These are phyloP conservation scores for Clonostachys solani DNA, from an alignment of 2,329 filamentous ascomycete species.

Conservation along the genomic window DNA sequence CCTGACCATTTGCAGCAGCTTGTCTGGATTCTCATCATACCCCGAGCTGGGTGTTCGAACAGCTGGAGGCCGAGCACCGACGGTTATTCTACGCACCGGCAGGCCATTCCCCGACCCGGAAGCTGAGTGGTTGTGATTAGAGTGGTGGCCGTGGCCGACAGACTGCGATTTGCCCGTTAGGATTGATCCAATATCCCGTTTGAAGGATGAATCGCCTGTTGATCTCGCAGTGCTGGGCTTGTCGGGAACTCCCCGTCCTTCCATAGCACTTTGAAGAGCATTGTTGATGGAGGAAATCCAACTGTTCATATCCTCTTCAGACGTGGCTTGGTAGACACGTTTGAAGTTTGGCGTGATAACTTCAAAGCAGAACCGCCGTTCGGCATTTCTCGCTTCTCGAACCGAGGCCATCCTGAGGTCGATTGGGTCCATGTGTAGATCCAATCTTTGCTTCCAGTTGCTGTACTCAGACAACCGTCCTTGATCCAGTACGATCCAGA, in stretches of 20 bases:
- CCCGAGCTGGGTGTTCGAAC: slow-evolving; percentile 64
- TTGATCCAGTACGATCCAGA: slow-evolving; percentile 97
- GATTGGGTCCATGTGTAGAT: slow-evolving; percentile 96
- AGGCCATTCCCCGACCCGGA: slow-evolving; percentile 42
- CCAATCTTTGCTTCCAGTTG: slow-evolving; percentile 97
- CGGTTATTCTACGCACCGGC: slow-evolving; percentile 82
- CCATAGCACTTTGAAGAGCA: slow-evolving; percentile 90
- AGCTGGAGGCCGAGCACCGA: slow-evolving; percentile 78
- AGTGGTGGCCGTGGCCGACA: slow-evolving; percentile 39
- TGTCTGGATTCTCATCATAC: slow-evolving; percentile 80
- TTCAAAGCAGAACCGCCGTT: slow-evolving; percentile 95
- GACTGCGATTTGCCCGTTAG: slow-evolving; percentile 88
- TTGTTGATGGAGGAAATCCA: slow-evolving; percentile 98
- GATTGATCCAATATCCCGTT: slow-evolving; percentile 87
- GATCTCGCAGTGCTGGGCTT: slow-evolving; percentile 33
- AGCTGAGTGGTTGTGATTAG: slow-evolving; percentile 43
- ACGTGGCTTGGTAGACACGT: slow-evolving; percentile 94
- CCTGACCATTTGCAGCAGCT: slow-evolving; percentile 79
- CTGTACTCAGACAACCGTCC: slow-evolving; percentile 97
- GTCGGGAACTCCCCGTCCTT: slow-evolving; percentile 64
- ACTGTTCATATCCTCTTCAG: slow-evolving; percentile 94
- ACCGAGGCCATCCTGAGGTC: slow-evolving; percentile 96
- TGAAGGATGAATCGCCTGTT: slow-evolving; percentile 51
- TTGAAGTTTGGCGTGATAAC: slow-evolving; percentile 97
- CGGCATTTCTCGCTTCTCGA: slow-evolving; percentile 88